phyloP scores from a whole-genome alignment of 1,139 yeast species.

The Saccharomyces hybrid region DNA sequence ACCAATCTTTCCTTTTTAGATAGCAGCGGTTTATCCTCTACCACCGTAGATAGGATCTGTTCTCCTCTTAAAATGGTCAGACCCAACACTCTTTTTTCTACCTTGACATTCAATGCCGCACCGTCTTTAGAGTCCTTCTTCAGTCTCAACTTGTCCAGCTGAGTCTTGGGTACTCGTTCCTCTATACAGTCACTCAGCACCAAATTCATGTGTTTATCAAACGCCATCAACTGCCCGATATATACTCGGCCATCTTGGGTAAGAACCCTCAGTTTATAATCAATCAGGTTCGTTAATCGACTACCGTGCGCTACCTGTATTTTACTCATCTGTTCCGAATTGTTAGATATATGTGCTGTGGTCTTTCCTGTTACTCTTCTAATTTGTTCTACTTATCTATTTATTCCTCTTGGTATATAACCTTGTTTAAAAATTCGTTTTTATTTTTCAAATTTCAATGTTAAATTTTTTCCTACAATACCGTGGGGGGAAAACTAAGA shows the following conservation, averaged over 20 bases:
- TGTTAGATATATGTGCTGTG: not conserved
- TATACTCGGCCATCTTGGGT: conserved; percentile 70
- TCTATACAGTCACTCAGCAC: conserved; percentile 85
- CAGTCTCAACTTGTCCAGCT: conserved; percentile 39
- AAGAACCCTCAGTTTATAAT: conserved; percentile 65
- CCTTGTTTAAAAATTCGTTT: not conserved
- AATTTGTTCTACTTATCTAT: not conserved
- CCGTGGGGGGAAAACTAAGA: not conserved
- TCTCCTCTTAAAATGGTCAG: conserved; percentile 83
- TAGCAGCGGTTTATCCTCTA: conserved; percentile 64
- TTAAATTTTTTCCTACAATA: not conserved
- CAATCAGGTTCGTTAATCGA: conserved; percentile 58
- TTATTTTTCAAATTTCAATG: not conserved
- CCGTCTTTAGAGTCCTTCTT: conserved; percentile 17
- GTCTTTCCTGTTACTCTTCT: not conserved
- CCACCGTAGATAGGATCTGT: conserved; percentile 72
- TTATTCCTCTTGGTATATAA: not conserved
- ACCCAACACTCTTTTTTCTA: conserved; percentile 62
- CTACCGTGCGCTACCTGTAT: conserved; percentile 22
- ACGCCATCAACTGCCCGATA: conserved; percentile 76
- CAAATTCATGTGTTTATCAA: conserved; percentile 82
- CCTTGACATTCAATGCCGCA: conserved; percentile 12
- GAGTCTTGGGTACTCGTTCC: conserved; percentile 61
- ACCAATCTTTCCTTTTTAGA: conserved; percentile 38
- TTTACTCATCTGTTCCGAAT: conserved; percentile 7